Evolutionary conservation across 768 basidiomycete species (phyloP), one percentile per base, ranked within the genome.

Genomic region (Lactarius tabidus): DNA sequence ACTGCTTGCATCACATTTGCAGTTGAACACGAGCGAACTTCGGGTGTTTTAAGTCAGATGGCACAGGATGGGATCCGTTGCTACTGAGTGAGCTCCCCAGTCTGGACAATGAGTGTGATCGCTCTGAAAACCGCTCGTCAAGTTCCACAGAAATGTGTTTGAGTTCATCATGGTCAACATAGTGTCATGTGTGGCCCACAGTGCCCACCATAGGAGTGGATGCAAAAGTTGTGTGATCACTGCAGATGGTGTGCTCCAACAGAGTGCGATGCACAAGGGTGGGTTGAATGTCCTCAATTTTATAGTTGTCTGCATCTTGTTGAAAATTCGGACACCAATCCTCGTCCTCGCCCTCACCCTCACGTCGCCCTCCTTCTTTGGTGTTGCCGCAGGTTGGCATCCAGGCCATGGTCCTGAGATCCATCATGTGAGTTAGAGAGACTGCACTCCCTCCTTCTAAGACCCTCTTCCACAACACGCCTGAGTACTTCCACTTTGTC

Each of bases 401-500:
- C 58, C 36, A 31, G 23, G 17, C 2, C 54, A 39, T 33, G 43
- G 31, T 29, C 35, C 36, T 57, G 66, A 18, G 36, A 31, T 1
- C 54, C 55, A 20, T 54, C 59, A 2, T 54, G 9, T 20, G 45
- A 8, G 31, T 64, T 29, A 15, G 66, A 64, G 35, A 57, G 70
- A 68, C 28, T 73, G 69, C 59, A 89, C 86, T 65, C 87, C 43
- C 88, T 77, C 31, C 93, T 75, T 67, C 87, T 84, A 60, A 97
- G 79, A 5, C 93, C 93, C 64, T 91, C 89, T 74, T 95, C 91
- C 1, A 98, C 91, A 0, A 95, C 89, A 1, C 86, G 88, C 14
- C 89, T 79, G n/a, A 97, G 79, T 2, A 92, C 88, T 65, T 90
- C 89, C 2, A 98, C 91, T 75, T 98, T 94, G 5, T 87, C 86